Evolutionary conservation across 768 basidiomycete species (phyloP), one percentile per base, ranked within the genome.

Genomic region (Hortiboletus flavorubellus): DNA sequence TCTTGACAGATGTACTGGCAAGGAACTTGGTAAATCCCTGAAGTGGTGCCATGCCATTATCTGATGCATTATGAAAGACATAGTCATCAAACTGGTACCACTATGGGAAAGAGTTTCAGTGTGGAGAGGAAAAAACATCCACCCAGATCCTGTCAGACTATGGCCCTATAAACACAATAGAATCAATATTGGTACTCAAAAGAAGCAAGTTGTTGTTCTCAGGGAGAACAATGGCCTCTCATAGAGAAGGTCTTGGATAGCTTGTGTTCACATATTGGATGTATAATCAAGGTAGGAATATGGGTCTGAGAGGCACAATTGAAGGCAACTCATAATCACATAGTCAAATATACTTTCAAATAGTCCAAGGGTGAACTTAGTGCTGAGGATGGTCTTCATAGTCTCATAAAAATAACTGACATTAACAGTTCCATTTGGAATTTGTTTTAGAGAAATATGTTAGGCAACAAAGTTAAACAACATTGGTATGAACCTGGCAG

Each of bases 131-230:
- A 41, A 14, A 37, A 8, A 8, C 23, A 68, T 80, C 35, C 50
- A 84, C 80, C n/a, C 82, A 72, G 35, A 86, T 84, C 30, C 85
- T 78, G 59, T 81, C 75, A 0, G 75, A 81, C 44, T 82, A 82
- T 10, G 87, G 85, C 0, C 86, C 86, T 48, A 89, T 79, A 12
- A 87, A 69, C 0, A 86, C 86, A 26, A 87, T 62, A 2, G 82
- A 82, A 4, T 65, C 61, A 34, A 82, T 75, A 26, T 65, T 69
- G 34, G 75, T 78, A 54, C 70, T 79, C 33, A 89, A 68, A 1
- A 85, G 86, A 5, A 89, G 76, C 2, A 71, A 71, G 51, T 77
- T 77, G 46, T 75, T 44, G 7, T 71, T 89, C 65, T 87, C 80
- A 2, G 87, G 73, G 2, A 87, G 75, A 0, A 88, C 79, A 29